Evolutionary conservation across 164 flowering plant genomes (phyloP).

Genomic region (Hamamelis virginiana): DNA sequence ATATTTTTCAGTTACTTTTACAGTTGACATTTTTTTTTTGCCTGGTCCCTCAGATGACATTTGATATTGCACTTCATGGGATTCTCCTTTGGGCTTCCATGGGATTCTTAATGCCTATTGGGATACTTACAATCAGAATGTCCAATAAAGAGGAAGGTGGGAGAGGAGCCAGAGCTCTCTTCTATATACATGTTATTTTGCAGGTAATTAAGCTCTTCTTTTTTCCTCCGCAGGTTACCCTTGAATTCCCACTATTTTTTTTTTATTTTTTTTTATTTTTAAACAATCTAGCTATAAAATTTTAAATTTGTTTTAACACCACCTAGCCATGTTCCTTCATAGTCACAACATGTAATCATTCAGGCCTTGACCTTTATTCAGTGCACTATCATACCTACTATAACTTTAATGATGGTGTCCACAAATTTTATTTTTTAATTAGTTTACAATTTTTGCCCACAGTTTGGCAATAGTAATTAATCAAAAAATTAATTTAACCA

Average conservation of each 20-base stretch:
- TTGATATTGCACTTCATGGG: constrained; percentile 54
- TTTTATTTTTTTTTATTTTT: not conserved
- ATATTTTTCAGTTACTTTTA: not conserved
- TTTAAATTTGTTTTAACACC: not conserved
- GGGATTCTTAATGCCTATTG: constrained; percentile 83
- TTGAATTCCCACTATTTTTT: not conserved
- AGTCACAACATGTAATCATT: constrained; percentile 14
- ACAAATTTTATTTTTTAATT: not conserved
- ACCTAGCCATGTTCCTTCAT: not conserved
- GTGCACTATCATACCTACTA: constrained; percentile 14
- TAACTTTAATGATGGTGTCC: constrained; percentile 30
- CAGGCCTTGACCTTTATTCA: constrained; percentile 11
- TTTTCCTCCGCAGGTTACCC: no score
- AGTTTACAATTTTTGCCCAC: not conserved
- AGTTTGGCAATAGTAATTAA: not conserved
- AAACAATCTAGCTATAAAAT: not conserved
- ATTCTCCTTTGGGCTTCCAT: constrained; percentile 74
- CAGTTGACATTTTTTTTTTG: not conserved
- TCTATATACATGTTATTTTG: constrained; percentile 60
- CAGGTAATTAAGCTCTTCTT: constrained; percentile 47
- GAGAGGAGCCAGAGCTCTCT: constrained; percentile 43
- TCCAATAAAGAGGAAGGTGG: constrained; percentile 41
- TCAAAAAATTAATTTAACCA: not conserved
- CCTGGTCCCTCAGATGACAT: constrained; percentile 32
- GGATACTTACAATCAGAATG: constrained; percentile 64